Base-by-base conservation (phyloP, 2,329 filamentous ascomycete species). In the Neofusicoccum sp. region DNA sequence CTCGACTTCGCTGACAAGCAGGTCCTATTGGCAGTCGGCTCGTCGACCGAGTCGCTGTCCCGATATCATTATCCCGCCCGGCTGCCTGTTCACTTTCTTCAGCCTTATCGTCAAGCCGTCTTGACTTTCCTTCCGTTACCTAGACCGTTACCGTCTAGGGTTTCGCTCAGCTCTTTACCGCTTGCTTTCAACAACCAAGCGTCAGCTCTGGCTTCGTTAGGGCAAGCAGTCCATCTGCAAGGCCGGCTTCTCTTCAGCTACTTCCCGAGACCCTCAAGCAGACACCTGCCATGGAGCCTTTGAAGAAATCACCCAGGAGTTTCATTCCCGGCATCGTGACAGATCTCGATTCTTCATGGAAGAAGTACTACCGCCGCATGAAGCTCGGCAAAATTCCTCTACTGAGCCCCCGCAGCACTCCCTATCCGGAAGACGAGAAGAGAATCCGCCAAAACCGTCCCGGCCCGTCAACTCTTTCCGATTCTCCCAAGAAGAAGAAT, bases 1-100 rank as follows among this genome's bases (percentile, higher is more conserved):
- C 16, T 9, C 11, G 30, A 56, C 9, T 33, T 12, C 48, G 51
- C 60, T 49, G 43, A 61, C 44, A 8, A 28, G 28, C 60, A 61
- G 41, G 12, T 62, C 57, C 36, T 41, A 63, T 61, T 57, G 33
- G 62, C 57, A 54, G 51, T 67, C 62, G 69, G 63, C 56, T 56
- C 53, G 20, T 53, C 36, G 40, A 26, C 8, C 11, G 58, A 60
- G 45, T n/a, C 26, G 54, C 24, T 34, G 54, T 40, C 20, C 47
- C 7, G 16, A 26, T 63, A 34, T 63, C 62, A 45, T 56, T 61
- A 61, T 30, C 41, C 47, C 58, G 56, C 48, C 57, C 57, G 51
- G 41, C 57, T 31, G 38, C 40, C 36, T 14, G 16, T 5, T 34
- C 24, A 40, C 12, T 41, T 26, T 12, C 14, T 31, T 11, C 26